A percentile compares a stretch with the other conserved stretches of the same genome.
phyloP scores from a whole-genome alignment of 148 eudicot species.

The Oxyria digyna region DNA sequence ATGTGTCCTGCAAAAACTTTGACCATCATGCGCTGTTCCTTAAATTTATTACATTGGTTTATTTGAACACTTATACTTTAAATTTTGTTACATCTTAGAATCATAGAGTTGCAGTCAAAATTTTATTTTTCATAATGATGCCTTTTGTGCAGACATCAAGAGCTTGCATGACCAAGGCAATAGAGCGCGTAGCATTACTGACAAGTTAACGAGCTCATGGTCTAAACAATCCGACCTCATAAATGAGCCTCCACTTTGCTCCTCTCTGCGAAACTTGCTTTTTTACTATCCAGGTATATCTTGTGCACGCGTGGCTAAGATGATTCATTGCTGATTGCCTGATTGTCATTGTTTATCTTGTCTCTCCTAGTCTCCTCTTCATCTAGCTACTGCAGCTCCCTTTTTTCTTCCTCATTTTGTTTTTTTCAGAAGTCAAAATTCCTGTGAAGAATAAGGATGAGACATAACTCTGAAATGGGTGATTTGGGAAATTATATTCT shows the following conservation, averaged over 20 bases:
- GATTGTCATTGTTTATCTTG: not conserved
- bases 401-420: not conserved
- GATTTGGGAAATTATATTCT: not conserved
- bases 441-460: not conserved
- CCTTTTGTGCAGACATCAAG: slow-evolving; percentile 43
- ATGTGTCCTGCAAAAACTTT: not conserved
- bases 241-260: slow-evolving; percentile 50
- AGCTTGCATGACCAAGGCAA: slow-evolving; percentile 31
- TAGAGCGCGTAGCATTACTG: slow-evolving; percentile 17
- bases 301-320: slow-evolving; percentile 9
- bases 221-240: slow-evolving; percentile 39
- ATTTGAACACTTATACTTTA: not conserved
- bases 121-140: not conserved
- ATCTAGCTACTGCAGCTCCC: not conserved
- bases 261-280: slow-evolving; percentile 48
- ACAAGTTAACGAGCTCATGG: slow-evolving; percentile 55
- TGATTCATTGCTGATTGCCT: not conserved
- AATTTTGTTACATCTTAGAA: not conserved
- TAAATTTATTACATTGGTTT: not conserved
- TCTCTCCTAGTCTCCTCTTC: not conserved
- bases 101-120: not conserved
- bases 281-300: slow-evolving; percentile 66
- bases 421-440: not conserved
- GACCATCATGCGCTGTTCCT: not conserved
- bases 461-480: not conserved